These are phyloP conservation scores for Tetracladium setigerum DNA, from an alignment of 495 filamentous ascomycete species.

Conservation along the genomic window DNA sequence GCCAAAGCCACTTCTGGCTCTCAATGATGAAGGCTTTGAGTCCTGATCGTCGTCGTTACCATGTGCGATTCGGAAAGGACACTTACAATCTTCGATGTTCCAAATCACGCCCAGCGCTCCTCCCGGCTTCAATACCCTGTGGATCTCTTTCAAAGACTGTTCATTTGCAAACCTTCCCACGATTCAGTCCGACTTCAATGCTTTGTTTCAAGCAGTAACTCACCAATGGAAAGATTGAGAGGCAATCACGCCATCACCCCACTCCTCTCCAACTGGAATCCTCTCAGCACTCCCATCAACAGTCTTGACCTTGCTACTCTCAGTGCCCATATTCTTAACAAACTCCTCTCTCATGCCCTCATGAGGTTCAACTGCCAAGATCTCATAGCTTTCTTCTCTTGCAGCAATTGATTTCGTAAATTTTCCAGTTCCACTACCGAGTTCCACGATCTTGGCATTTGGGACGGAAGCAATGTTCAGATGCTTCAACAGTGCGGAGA, in stretches of 20 bases:
- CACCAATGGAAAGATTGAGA: conserved; percentile 44
- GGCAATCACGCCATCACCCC: conserved; percentile 54
- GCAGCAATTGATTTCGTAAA: conserved; percentile 51
- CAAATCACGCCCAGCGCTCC: conserved; percentile 54
- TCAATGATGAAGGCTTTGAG: too few relatives aligned
- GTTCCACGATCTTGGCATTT: conserved; percentile 45
- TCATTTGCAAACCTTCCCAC: conserved; percentile 50
- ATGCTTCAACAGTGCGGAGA: conserved; percentile 42
- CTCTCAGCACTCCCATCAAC: conserved; percentile 44
- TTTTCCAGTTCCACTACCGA: conserved; percentile 61
- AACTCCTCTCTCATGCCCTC: conserved; percentile 49
- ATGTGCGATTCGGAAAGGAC: neutral
- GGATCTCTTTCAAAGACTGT: conserved; percentile 47
- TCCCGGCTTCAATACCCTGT: conserved; percentile 44
- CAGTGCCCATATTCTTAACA: conserved; percentile 36
- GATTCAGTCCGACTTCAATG: neutral
- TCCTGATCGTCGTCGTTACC: too few relatives aligned
- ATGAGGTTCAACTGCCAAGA: conserved; percentile 58
- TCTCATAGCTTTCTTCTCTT: conserved; percentile 42
- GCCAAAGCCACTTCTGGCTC: too few relatives aligned
- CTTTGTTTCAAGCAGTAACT: conserved; percentile 8
- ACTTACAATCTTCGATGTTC: conserved; percentile 58
- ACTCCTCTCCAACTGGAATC: conserved; percentile 44
- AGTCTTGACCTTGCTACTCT: conserved; percentile 32
- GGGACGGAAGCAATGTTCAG: conserved; percentile 33